Percentiles rank a stretch among this genome's conserved stretches.
These are phyloP conservation scores for Chlorella sp. DNA, from an alignment of 139 green algal genomes.

Conservation along the genomic window DNA sequence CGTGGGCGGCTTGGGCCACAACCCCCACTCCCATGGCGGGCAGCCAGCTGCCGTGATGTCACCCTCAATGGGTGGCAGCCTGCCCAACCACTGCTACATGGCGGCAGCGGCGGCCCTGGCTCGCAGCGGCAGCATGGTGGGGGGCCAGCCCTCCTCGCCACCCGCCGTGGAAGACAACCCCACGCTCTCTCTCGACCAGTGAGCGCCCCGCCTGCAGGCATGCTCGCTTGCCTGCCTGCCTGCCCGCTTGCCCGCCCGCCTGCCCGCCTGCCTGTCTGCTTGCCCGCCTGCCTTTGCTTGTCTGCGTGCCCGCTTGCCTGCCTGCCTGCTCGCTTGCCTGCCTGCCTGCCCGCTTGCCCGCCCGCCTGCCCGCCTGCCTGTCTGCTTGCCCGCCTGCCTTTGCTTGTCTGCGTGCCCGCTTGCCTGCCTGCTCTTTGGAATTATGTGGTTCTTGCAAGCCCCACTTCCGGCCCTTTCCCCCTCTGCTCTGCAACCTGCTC, in stretches of 20 bases:
- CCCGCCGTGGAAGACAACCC: not conserved
- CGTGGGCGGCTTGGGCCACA: not conserved
- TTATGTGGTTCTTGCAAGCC: no score
- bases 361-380: no score
- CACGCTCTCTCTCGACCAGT: conserved; percentile 26
- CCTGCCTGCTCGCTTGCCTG: not conserved
- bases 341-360: no score
- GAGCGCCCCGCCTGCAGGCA: not conserved
- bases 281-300: no score
- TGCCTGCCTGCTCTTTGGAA: no score
- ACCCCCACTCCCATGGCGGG: not conserved
- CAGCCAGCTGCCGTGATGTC: not conserved
- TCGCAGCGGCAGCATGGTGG: not conserved
- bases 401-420: no score
- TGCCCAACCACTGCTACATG: conserved; percentile 16
- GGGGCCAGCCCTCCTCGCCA: not conserved
- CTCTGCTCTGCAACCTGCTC: no score
- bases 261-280: no score
- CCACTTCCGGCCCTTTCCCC: no score
- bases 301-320: no score
- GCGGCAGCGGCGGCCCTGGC: conserved; percentile 1
- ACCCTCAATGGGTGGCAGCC: not conserved
- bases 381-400: no score
- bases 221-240: not conserved
- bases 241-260: no score